A percentile compares a stretch with the other conserved stretches of the same genome.
These are phyloP conservation scores for Setaria viridis DNA, from an alignment of 202 grass and related monocot genomes.

Conservation along the genomic window DNA sequence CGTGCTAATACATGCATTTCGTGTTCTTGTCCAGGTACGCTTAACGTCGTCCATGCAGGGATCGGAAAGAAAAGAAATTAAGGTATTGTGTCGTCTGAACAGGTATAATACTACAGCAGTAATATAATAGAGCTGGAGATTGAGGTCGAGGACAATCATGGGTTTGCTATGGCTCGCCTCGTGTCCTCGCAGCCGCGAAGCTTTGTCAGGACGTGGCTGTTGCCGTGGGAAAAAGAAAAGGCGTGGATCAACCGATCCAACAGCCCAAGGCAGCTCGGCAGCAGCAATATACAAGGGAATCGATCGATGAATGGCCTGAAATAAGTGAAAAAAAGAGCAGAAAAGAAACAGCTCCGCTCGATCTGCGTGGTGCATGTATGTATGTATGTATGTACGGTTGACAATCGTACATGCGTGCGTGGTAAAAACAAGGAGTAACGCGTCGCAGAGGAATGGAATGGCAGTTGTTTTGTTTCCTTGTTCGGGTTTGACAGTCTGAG, in stretches of 20 bases:
- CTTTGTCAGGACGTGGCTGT: conserved; percentile 6
- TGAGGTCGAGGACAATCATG: conserved; percentile 17
- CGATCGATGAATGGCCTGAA: too few species aligned
- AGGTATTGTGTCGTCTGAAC: neutral
- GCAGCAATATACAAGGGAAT: too few species aligned
- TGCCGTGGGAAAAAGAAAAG: neutral
- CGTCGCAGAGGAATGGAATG: neutral
- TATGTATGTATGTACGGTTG: too few species aligned
- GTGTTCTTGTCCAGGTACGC: conserved; percentile 48
- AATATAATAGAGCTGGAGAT: neutral
- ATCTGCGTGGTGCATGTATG: too few species aligned
- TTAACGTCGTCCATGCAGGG: conserved; percentile 27
- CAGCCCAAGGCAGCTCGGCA: too few species aligned
- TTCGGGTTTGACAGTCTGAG: neutral
- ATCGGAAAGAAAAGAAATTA: neutral
- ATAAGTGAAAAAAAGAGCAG: too few species aligned
- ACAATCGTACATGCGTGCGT: too few species aligned
- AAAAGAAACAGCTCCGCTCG: too few species aligned
- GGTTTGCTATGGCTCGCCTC: conserved; percentile 12
- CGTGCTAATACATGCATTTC: neutral
- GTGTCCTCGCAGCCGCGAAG: conserved; percentile 41
- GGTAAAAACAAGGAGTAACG: too few species aligned
- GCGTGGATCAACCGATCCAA: too few species aligned
- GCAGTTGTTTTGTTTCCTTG: neutral
- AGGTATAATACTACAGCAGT: neutral